These are phyloP conservation scores for Sclerotinia minor DNA, from an alignment of 2,329 filamentous ascomycete genomes.

Conservation along the genomic window DNA sequence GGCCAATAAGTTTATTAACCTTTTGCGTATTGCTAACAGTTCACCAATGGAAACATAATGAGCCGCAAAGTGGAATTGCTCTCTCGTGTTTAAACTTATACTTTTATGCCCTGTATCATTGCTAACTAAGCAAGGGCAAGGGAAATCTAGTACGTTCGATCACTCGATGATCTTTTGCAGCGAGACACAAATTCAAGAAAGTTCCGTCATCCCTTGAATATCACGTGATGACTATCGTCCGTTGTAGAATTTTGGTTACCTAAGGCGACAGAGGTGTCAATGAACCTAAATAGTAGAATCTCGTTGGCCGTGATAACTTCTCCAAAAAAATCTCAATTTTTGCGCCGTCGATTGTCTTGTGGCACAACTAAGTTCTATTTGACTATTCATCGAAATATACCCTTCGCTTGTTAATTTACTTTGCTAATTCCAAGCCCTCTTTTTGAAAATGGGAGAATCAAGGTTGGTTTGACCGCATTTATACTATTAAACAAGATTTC, in stretches of 20 bases:
- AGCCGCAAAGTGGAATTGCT: neutral
- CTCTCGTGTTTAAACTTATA: neutral
- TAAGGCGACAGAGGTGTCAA: conserved; percentile 23
- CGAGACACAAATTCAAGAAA: conserved; percentile 2
- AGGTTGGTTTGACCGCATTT: conserved; percentile 36
- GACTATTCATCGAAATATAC: neutral
- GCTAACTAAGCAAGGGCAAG: neutral
- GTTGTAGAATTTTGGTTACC: conserved; percentile 23
- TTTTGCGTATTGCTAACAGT: neutral
- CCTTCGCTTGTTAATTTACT: neutral
- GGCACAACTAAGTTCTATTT: neutral
- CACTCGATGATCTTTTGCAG: too few relatives aligned
- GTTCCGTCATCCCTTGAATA: neutral
- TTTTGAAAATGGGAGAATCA: conserved; percentile 42
- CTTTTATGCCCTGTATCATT: neutral
- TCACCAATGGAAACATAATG: neutral
- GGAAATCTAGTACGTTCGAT: neutral
- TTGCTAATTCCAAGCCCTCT: conserved; percentile 9
- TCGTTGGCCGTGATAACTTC: conserved; percentile 22
- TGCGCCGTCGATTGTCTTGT: neutral
- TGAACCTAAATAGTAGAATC: conserved; percentile 19
- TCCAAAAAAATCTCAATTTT: conserved; percentile 17
- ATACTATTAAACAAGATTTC: conserved; percentile 21
- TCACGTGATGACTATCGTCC: neutral
- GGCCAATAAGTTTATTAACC: neutral